phyloP scores from a whole-genome alignment of 2,329 filamentous ascomycete genomes.

The Emericellopsis cladophorae region DNA sequence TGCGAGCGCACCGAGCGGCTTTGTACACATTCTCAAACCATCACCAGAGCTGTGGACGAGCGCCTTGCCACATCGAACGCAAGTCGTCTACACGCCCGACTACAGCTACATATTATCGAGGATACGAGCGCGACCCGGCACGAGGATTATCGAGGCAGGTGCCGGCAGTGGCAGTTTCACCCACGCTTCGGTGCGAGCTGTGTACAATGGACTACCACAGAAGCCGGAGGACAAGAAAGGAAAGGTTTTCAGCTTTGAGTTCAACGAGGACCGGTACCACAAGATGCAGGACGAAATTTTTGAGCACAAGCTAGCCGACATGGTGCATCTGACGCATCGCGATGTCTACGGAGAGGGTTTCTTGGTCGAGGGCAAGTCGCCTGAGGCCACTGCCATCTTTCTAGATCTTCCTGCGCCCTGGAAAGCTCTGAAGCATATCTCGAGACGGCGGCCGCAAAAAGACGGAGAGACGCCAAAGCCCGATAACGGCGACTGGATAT shows the following conservation, averaged over 20 bases:
- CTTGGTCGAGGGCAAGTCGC: conserved; percentile 43
- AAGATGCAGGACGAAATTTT: conserved; percentile 58
- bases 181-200: conserved; percentile 62
- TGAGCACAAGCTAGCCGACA: conserved; percentile 49
- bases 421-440: conserved; percentile 67
- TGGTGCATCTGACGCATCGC: conserved; percentile 64
- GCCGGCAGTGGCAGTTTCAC: conserved; percentile 77
- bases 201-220: conserved; percentile 58
- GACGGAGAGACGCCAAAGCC: conserved; percentile 10
- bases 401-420: conserved; percentile 73
- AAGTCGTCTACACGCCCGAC: conserved; percentile 79
- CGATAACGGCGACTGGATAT: conserved; percentile 28
- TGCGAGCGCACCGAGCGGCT: conserved; percentile 49
- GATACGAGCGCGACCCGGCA: conserved; percentile 60
- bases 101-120: conserved; percentile 76
- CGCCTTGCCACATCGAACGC: conserved; percentile 68
- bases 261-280: conserved; percentile 58
- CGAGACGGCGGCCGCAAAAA: conserved; percentile 32
- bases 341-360: conserved; percentile 73
- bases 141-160: conserved; percentile 66
- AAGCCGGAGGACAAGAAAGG: conserved; percentile 35
- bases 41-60: conserved; percentile 76
- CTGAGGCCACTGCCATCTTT: conserved; percentile 59
- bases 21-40: conserved; percentile 66
- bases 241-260: conserved; percentile 74